phyloP scores from a whole-genome alignment of 805 yeast genomes.

The Zygotorulaspora danielsina region DNA sequence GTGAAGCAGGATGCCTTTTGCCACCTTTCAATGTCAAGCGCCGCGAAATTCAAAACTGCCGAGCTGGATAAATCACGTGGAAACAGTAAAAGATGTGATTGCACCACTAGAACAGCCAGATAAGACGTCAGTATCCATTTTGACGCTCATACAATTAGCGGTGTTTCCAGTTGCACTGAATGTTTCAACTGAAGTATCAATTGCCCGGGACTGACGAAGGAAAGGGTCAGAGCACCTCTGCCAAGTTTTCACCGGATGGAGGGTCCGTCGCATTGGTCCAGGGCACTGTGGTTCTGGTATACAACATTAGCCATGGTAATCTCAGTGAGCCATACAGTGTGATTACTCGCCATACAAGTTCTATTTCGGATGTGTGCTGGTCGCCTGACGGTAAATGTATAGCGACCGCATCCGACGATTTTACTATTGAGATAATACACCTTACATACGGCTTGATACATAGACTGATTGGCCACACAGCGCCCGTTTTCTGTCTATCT shows the following conservation, averaged over 20 bases:
- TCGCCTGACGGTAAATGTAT: slow-evolving; percentile 67
- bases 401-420: slow-evolving; percentile 86
- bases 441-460: slow-evolving; percentile 42
- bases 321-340: slow-evolving; percentile 18
- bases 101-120: too few species aligned
- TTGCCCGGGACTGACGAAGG: slow-evolving; percentile 6
- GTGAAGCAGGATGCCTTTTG: slow-evolving; percentile 4
- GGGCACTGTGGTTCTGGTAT: slow-evolving; percentile 56
- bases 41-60: not conserved
- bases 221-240: slow-evolving; percentile 37
- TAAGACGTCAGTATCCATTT: too few species aligned
- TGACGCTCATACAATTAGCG: too few species aligned
- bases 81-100: not conserved
- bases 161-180: slow-evolving; percentile 1
- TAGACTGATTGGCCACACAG: slow-evolving; percentile 71
- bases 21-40: slow-evolving; percentile 8
- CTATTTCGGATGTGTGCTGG: slow-evolving; percentile 74
- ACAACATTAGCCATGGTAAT: slow-evolving; percentile 43
- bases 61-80: not conserved
- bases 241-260: slow-evolving; percentile 62
- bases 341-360: slow-evolving; percentile 43
- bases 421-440: slow-evolving; percentile 72
- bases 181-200: slow-evolving; percentile 10
- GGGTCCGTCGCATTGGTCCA: slow-evolving; percentile 53
- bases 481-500: slow-evolving; percentile 67